Evolutionary conservation across 352 stramenopile genomes (phyloP), one percentile per base, ranked within the genome.

Genomic region (Sclerospora graminicola): DNA sequence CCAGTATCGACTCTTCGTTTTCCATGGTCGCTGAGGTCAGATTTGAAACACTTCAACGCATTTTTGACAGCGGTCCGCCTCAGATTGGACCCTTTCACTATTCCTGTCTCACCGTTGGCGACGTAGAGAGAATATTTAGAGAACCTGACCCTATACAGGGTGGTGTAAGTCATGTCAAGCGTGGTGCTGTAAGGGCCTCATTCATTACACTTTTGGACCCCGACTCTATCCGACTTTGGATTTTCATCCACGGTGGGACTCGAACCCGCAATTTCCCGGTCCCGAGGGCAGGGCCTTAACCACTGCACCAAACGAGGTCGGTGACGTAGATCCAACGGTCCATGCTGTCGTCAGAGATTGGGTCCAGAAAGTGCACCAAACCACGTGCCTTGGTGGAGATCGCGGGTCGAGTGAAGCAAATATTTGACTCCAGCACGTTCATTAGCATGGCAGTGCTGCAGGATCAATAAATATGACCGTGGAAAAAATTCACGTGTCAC

Each of bases 41-140:
- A 50, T 69, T 72, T 40, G 54, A 72, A 48, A 75, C 72, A 19
- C 63, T 84, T 11, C 33, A 49, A n/a, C 31, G 64, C 11, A 70
- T 87, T 26, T 62, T 84, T 15, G 48, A 63, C 31, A 40, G 41
- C n/a, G 57, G 75, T 18, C 70, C 70, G n/a, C 68, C 68, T 0
- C 60, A 83, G 27, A 75, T 84, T 45, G 41, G 56, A 28, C 59
- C 71, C 19, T 71, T 86, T 32, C 84, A 76, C 48, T 29, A 59
- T 14, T 73, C 78, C 0, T 90, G 78, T 51, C 48, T 84, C 21
- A 62, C 51, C 19, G 43, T 35, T 1, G 47, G 38, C 0, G 56
- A 70, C 3, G 51, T 85, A 32, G 67, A 84, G n/a, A n/a, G n/a
- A n/a, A n/a, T n/a, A n/a, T n/a, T n/a, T n/a, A n/a, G n/a, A n/a